A percentile compares a stretch with the other conserved stretches of the same genome.
These are phyloP conservation scores for Phytophthora pinifolia DNA, from an alignment of 352 stramenopile species.

Conservation along the genomic window DNA sequence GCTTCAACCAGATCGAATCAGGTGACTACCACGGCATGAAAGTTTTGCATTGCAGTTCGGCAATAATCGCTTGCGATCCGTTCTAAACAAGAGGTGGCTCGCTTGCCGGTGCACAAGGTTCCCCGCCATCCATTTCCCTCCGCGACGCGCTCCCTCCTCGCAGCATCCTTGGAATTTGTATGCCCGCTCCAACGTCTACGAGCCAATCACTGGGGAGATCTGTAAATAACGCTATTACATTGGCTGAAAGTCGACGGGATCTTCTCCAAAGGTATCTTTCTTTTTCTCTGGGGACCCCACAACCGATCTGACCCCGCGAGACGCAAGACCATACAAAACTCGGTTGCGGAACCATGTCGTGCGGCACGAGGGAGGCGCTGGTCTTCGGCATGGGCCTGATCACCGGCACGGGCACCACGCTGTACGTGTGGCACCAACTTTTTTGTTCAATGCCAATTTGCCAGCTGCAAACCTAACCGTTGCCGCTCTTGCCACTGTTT, in stretches of 20 bases:
- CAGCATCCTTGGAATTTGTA: constrained; percentile 14
- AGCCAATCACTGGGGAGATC: too few relatives aligned
- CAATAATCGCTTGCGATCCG: background rate
- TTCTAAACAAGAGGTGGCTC: background rate
- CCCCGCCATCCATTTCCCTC: constrained; percentile 15
- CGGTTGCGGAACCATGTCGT: constrained; percentile 57
- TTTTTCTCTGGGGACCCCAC: constrained; percentile 12
- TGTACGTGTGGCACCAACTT: constrained; percentile 46
- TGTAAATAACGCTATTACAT: background rate
- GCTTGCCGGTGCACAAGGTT: constrained; percentile 8
- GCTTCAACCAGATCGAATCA: background rate
- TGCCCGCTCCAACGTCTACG: background rate
- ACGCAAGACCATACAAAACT: constrained; percentile 7
- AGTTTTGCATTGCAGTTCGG: background rate
- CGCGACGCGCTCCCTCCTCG: constrained; percentile 14
- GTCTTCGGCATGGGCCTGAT: constrained; percentile 82
- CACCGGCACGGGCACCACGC: constrained; percentile 81
- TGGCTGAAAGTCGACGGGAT: constrained; percentile 14
- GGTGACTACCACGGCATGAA: background rate
- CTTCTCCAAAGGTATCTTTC: constrained; percentile 24
- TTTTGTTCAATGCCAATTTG: constrained; percentile 2
- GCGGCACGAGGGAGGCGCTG: constrained; percentile 70
- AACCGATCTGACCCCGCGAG: constrained; percentile 10
- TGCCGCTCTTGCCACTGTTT: background rate
- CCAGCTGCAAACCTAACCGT: background rate